phyloP scores from a whole-genome alignment of 164 flowering plant species.

The Nymphaea thermarum region DNA sequence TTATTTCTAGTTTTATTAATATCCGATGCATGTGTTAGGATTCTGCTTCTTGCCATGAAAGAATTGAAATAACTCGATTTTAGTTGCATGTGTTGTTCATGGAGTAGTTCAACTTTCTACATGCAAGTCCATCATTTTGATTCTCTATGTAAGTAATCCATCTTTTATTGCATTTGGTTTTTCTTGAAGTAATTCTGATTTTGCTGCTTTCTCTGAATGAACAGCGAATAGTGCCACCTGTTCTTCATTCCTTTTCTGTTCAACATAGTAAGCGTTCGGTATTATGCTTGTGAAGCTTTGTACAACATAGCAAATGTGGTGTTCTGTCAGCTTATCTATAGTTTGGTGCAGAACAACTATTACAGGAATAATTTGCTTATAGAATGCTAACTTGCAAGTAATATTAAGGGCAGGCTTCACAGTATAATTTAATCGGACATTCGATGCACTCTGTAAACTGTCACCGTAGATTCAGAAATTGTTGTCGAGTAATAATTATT shows the following conservation, averaged over 20 bases:
- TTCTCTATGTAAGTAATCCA: too few species aligned
- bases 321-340: background rate
- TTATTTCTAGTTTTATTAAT: too few species aligned
- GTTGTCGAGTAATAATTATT: too few species aligned
- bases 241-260: slow-evolving; percentile 73
- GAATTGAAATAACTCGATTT: too few species aligned
- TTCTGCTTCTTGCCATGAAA: too few species aligned
- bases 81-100: too few species aligned
- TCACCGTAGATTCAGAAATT: slow-evolving; percentile 97
- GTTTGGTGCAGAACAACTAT: background rate
- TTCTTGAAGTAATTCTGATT: too few species aligned
- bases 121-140: too few species aligned
- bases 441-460: slow-evolving; percentile 94
- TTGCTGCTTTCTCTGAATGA: background rate
- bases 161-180: too few species aligned
- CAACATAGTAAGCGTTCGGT: slow-evolving; percentile 95
- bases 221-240: slow-evolving; percentile 96
- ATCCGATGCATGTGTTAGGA: too few species aligned
- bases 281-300: slow-evolving; percentile 98
- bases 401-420: slow-evolving; percentile 97
- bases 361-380: background rate
- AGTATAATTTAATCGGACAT: slow-evolving; percentile 81
- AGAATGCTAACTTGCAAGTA: slow-evolving; percentile 42
- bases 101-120: too few species aligned
- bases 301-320: slow-evolving; percentile 98